Percentiles rank a stretch among this genome's conserved stretches.
phyloP scores from a whole-genome alignment of 1,284 basidiomycete genomes.

The Sporisorium iseilematis-ciliati region DNA sequence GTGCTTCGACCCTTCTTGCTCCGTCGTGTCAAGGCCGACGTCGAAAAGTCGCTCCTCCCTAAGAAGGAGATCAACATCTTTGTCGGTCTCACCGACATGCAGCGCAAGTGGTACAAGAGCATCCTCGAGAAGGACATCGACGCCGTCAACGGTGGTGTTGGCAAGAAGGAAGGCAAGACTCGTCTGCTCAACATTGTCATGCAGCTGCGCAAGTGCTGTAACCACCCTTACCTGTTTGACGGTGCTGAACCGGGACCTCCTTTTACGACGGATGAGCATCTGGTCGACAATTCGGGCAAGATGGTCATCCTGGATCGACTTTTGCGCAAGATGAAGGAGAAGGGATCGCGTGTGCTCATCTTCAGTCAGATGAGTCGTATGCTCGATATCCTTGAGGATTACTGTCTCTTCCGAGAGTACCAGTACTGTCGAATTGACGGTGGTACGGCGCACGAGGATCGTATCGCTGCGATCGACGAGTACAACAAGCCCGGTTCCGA shows the following conservation, averaged over 20 bases:
- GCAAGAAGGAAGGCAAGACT: conserved; percentile 98
- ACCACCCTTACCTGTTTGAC: conserved; percentile 75
- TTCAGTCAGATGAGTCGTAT: conserved; percentile 99
- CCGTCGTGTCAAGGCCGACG: conserved; percentile 94
- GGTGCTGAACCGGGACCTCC: conserved; percentile 89
- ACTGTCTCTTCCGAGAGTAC: conserved; percentile 90
- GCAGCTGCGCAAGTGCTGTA: conserved; percentile 80
- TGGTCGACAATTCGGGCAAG: conserved; percentile 94
- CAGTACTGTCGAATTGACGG: conserved; percentile 95
- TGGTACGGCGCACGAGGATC: conserved; percentile 93
- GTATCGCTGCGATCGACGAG: conserved; percentile 94
- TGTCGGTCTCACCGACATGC: conserved; percentile 97
- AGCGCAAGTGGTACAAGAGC: conserved; percentile 83
- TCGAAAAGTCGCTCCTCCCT: conserved; percentile 94
- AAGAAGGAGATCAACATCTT: conserved; percentile 99
- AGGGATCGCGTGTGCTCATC: conserved; percentile 93
- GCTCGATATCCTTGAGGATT: conserved; percentile 95
- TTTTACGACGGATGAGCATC: conserved; percentile 97
- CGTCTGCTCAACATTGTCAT: conserved; percentile 98
- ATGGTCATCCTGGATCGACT: conserved; percentile 98
- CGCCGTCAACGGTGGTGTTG: conserved; percentile 80
- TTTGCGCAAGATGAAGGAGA: conserved; percentile 83
- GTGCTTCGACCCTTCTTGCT: conserved; percentile 94
- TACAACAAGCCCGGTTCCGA: conserved; percentile 96
- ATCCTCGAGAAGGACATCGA: conserved; percentile 99